Evolutionary conservation across 208 protist species (phyloP).

Genomic region (Crithidia bombi): DNA sequence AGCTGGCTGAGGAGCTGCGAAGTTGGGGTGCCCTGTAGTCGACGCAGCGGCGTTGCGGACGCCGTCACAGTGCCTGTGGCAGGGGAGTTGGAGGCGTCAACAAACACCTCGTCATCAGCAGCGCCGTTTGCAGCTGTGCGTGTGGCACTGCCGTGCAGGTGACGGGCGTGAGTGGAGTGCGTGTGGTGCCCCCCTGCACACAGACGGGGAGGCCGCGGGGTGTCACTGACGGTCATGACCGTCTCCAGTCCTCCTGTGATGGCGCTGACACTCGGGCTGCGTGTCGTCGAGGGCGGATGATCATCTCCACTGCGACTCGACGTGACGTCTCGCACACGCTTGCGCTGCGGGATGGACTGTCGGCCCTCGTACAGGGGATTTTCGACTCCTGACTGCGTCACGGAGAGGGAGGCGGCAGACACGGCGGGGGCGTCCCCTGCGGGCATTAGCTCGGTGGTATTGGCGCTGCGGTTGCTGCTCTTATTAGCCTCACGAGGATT

Average conservation of each 20-base stretch:
- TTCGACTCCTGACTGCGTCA: neutral
- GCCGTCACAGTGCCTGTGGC: neutral
- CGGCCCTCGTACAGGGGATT: too few species aligned
- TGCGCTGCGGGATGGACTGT: conserved; percentile 1
- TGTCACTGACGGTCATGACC: neutral
- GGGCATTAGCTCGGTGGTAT: too few species aligned
- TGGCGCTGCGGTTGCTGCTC: neutral
- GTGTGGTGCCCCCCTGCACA: neutral
- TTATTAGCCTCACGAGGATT: neutral
- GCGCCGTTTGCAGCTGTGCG: neutral
- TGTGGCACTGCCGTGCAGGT: conserved; percentile 1
- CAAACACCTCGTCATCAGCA: conserved; percentile 15
- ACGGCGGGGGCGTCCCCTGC: neutral
- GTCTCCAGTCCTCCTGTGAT: neutral
- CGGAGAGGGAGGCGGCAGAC: neutral
- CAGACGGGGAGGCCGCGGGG: neutral
- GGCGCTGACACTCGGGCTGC: conserved; percentile 23
- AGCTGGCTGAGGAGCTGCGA: conserved; percentile 34
- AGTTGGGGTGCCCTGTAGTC: conserved; percentile 25
- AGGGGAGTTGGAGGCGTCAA: conserved; percentile 7
- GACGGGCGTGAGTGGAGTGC: neutral
- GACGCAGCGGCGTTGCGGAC: conserved; percentile 7
- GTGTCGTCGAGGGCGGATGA: neutral
- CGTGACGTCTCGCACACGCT: neutral
- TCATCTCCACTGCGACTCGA: neutral